Evolutionary conservation across 176 grass and related monocot species (phyloP), one percentile per base, ranked within the genome.

Genomic region (Phoenix roebelenii): DNA sequence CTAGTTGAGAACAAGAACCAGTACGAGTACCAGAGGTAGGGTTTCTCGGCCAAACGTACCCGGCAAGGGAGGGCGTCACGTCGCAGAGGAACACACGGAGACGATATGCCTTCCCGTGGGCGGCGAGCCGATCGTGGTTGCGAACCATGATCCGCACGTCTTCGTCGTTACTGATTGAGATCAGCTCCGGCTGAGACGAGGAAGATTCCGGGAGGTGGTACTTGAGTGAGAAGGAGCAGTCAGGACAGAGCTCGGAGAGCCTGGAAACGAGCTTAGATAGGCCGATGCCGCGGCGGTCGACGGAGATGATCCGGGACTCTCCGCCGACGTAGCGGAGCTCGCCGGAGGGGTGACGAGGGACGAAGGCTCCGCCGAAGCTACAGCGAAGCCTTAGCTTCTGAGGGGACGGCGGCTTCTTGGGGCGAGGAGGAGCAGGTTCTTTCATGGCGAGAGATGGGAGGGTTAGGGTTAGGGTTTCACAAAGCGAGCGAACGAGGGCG

Each of bases 71-170:
- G 22, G 54, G 54, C n/a, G 25, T 60, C 25, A 60, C 58, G 7
- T 39, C 58, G 17, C 58, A 60, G 17, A 39, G 25, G 25, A 30
- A 35, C 17, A 60, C n/a, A 15, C 58, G 58, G 58, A 60, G 23
- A 5, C 26, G 26, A 39, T 15, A 26, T n/a, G 58, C 25, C 26
- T 32, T 35, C 26, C 58, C 58, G 15, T 32, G 24, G 17, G 58
- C 58, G 16, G 58, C 58, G 58, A 60, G 17, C 58, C 58, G 58
- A 60, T 60, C 58, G 16, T 60, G 58, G 16, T 39, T 23, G 7
- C 29, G 25, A 17, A 39, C 25, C 58, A 60, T 60, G 14, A 16
- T 17, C 24, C 58, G 16, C 58, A 60, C 58, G 58, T 60, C 58
- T 26, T 35, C 58, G 3, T 60, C 58, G 25, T 16, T 60, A 7